A percentile compares a stretch with the other conserved stretches of the same genome.
Conservation (phyloP, 2,329 filamentous ascomycete species). For the Fusarium dimerum region DNA sequence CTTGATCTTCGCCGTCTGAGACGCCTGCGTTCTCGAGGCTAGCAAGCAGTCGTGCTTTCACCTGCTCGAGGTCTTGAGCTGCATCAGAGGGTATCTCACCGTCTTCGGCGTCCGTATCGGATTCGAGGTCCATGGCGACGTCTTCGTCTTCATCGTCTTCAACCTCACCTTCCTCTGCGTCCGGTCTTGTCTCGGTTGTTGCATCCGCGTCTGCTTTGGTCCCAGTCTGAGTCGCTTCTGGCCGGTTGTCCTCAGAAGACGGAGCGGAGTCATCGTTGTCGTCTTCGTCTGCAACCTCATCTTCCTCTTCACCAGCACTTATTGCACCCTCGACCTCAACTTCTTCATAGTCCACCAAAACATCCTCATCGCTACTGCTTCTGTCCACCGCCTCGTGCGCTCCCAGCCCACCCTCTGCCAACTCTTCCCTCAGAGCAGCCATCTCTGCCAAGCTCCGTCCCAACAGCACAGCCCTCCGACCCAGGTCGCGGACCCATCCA, state of each 20-base stretch:
- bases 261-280: conserved; percentile 7
- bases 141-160: conserved; percentile 33
- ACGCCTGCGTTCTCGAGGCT: conserved; percentile 37
- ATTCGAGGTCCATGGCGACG: conserved; percentile 46
- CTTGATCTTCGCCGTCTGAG: conserved; percentile 30
- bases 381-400: conserved; percentile 50
- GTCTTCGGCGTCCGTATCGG: conserved; percentile 39
- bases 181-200: not conserved
- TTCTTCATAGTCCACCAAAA: conserved; percentile 35
- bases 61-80: conserved; percentile 46
- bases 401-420: conserved; percentile 42
- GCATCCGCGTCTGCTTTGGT: not conserved
- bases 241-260: conserved; percentile 21
- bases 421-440: conserved; percentile 47
- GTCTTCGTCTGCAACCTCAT: conserved; percentile 5
- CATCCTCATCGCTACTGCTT: conserved; percentile 42
- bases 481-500: conserved; percentile 74
- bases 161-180: conserved; percentile 28
- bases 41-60: conserved; percentile 50
- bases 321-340: conserved; percentile 32
- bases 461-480: conserved; percentile 70
- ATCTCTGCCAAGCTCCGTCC: conserved; percentile 56
- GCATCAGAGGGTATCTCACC: conserved; percentile 31
- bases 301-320: conserved; percentile 17
- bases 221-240: conserved; percentile 4